Evolutionary conservation across 139 green algal genomes (phyloP), one percentile per base, ranked within the genome.

Genomic region (Chlorella sp.): DNA sequence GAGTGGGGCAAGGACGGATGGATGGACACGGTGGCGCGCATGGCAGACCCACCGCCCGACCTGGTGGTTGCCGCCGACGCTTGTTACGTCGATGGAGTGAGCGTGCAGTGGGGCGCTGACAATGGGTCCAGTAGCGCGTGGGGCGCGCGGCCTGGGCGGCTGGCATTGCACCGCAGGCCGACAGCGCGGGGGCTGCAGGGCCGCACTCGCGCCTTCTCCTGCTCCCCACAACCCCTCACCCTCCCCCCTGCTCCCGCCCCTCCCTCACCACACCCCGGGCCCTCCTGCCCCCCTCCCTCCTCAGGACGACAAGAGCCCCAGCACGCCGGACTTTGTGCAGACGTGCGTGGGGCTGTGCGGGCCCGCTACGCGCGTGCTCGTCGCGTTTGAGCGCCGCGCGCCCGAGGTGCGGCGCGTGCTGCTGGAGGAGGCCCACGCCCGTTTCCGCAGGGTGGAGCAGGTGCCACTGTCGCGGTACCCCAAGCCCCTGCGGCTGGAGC

Each of bases 341-440:
- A 80, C 71, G 35, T 88, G 76, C n/a, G 66, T 56, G 15, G 76
- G 74, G 6, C 72, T 88, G 51, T 88, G 81, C 48, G 50, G 58
- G 15, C 11, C 59, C 17, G 50, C 69, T 5, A 88, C 77, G 14
- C 55, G 33, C 27, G 64, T 71, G 31, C 59, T 88, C 23, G 67
- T 88, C 14, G 55, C 82, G 5, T 86, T 81, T 70, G 84, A 83
- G 74, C 58, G 74, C 35, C 80, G 80, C 1, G 76, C 80, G 3
- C 60, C 56, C 19, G 79, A 85, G 65, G 74, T 85, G 17, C 74
- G 80, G 8, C 9, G 42, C 6, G 50, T 41, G 23, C 67, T 85
- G 35, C 21, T 82, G 3, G 60, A 82, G 35, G 67, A 82, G 48
- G 68, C 67, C 5, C 38, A 41, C 6, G 63, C 64, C 41, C 15